A percentile compares a stretch with the other conserved stretches of the same genome.
These are phyloP conservation scores for Solanum chmielewskii DNA, from an alignment of 257 asterid species.

Conservation along the genomic window DNA sequence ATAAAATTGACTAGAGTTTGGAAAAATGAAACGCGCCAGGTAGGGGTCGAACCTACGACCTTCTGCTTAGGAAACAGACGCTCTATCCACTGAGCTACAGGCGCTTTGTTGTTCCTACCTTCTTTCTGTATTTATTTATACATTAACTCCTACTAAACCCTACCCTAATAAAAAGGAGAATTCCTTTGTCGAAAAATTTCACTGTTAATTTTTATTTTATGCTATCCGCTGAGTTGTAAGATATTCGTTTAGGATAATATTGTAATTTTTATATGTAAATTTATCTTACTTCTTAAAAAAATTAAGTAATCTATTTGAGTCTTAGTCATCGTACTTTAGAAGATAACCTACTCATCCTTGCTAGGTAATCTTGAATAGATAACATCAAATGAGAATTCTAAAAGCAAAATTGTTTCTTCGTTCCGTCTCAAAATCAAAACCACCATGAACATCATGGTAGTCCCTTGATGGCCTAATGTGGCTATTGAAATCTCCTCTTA, in stretches of 20 bases:
- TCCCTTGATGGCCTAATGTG: neutral
- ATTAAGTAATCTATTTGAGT: neutral
- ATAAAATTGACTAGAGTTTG: no score
- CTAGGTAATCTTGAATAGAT: neutral
- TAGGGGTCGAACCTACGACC: constrained; percentile 97
- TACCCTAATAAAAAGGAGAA: neutral
- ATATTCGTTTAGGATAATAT: neutral
- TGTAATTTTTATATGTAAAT: rapidly evolving
- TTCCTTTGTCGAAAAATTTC: neutral
- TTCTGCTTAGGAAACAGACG: constrained; percentile 99
- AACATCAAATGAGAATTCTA: neutral
- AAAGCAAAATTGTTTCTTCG: neutral
- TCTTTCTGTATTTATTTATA: no score
- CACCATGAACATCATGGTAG: neutral
- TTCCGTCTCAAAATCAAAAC: neutral
- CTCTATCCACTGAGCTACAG: constrained; percentile 99
- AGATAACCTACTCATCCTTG: neutral
- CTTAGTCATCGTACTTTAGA: neutral
- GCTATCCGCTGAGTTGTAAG: neutral
- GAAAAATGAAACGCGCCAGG: constrained; percentile 56
- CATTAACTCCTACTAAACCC: no score
- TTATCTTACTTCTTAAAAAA: neutral
- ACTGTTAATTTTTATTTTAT: neutral
- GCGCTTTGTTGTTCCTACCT: constrained; percentile 17
- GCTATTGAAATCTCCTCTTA: neutral